Evolutionary conservation across 208 protist genomes (phyloP).

Genomic region (Leishmania amazonensis): DNA sequence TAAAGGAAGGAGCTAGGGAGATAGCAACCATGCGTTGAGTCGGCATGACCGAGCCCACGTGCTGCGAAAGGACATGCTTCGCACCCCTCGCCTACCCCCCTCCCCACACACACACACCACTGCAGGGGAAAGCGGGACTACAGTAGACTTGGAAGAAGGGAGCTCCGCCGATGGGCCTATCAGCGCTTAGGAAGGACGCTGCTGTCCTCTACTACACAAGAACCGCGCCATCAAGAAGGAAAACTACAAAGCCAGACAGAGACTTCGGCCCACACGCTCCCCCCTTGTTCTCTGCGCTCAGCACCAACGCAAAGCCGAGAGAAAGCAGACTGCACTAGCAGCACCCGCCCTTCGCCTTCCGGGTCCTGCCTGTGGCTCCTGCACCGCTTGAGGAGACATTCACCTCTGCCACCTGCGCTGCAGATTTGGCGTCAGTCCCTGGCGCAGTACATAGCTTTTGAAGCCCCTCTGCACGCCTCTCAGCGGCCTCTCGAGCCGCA

Average conservation of each 20-base stretch:
- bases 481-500: conserved; percentile 7
- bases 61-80: not conserved
- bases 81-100: too few relatives aligned
- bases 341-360: conserved; percentile 47
- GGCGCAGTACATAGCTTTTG: conserved; percentile 1
- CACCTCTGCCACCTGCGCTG: not conserved
- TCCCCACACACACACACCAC: not conserved
- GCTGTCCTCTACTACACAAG: not conserved
- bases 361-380: conserved; percentile 7
- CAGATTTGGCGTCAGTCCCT: not conserved
- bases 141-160: not conserved
- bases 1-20: not conserved
- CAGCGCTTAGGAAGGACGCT: not conserved
- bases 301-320: not conserved
- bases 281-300: not conserved
- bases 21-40: not conserved
- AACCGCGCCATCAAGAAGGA: not conserved
- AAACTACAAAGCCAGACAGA: not conserved
- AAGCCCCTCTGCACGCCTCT: conserved; percentile 18
- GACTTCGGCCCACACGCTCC: not conserved
- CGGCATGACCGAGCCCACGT: not conserved
- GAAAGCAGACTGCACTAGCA: conserved; percentile 14
- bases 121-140: not conserved
- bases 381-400: conserved; percentile 1
- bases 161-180: not conserved